phyloP scores from a whole-genome alignment of 208 protist species.

The Crithidia brevicula region DNA sequence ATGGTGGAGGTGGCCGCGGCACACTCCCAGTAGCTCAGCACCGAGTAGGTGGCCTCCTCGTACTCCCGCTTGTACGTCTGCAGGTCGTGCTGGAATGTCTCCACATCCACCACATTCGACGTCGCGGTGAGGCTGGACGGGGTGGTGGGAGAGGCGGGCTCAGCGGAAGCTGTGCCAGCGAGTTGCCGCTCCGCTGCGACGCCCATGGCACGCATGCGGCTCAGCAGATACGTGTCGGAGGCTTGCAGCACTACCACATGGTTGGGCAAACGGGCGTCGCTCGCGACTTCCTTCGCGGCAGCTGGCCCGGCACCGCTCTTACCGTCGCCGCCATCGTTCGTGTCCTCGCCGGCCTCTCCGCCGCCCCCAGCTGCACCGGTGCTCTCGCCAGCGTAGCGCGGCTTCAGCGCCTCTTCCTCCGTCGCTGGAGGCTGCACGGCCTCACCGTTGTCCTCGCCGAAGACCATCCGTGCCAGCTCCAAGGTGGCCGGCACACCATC shows the following conservation, averaged over 20 bases:
- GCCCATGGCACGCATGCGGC: slow-evolving; percentile 55
- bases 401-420: slow-evolving; percentile 79
- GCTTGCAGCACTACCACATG: slow-evolving; percentile 82
- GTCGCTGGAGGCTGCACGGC: slow-evolving; percentile 60
- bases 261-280: slow-evolving; percentile 69
- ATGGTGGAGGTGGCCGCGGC: slow-evolving; percentile 46
- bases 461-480: slow-evolving; percentile 84
- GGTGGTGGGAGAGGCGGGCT: no score
- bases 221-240: slow-evolving; percentile 76
- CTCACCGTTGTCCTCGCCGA: slow-evolving; percentile 35
- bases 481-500: slow-evolving; percentile 91
- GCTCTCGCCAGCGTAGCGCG: slow-evolving; percentile 21
- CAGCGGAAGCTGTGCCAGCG: no score
- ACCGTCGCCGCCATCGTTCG: not conserved
- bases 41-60: slow-evolving; percentile 61
- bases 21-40: slow-evolving; percentile 85
- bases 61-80: slow-evolving; percentile 62
- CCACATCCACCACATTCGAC: slow-evolving; percentile 53
- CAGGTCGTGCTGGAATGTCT: slow-evolving; percentile 66
- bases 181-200: slow-evolving; percentile 25
- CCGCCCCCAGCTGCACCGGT: slow-evolving; percentile 2
- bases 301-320: slow-evolving; percentile 15
- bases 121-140: no score
- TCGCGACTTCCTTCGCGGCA: slow-evolving; percentile 43
- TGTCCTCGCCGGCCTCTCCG: slow-evolving; percentile 1